Evolutionary conservation across 208 protist species (phyloP), one percentile per base, ranked within the genome.

Genomic region (Herpetomonas muscarum): DNA sequence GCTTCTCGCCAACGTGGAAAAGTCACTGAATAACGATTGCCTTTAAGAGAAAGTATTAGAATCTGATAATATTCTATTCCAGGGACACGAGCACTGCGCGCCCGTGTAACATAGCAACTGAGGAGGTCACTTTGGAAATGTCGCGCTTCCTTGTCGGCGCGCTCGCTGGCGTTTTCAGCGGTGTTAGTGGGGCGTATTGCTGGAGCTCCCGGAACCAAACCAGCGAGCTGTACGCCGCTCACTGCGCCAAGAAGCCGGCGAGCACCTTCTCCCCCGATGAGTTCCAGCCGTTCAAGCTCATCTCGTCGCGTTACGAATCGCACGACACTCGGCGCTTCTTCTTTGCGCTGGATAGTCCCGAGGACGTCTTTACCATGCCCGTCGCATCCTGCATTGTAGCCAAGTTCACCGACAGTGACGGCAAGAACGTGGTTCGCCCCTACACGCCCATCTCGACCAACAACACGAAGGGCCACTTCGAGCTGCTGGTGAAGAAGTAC

Each of bases 401-500:
- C 22, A 85, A 81, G 66, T 90, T 76, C 67, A 87, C 75, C 5
- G 81, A 96, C 29, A 70, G 53, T 37, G 77, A 91, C n/a, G 88
- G 88, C 51, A 86, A 91, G 46, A 76, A 84, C n/a, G 91, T 94
- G 26, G 67, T 77, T 15, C 89, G 88, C n/a, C 88, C 88, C 3
- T 97, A 95, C 72, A 94, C 89, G 5, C 88, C 88, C 24, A 81
- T 95, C 54, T 78, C 79, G 2, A 68, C 74, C 24, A 74, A 70
- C 55, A 74, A 50, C 42, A 82, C 85, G 31, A 85, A 87, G 64
- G 88, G 88, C 19, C 61, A 78, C 57, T 92, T 97, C 58, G 85
- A 95, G 26, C 52, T 94, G 10, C 17, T 94, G 15, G 74, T 95
- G 30, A 94, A 94, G 56, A 72, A 72, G 61, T 97, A 97, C 61